These are phyloP conservation scores for Fraxinus anomala DNA, from an alignment of 257 asterid species.

Conservation along the genomic window DNA sequence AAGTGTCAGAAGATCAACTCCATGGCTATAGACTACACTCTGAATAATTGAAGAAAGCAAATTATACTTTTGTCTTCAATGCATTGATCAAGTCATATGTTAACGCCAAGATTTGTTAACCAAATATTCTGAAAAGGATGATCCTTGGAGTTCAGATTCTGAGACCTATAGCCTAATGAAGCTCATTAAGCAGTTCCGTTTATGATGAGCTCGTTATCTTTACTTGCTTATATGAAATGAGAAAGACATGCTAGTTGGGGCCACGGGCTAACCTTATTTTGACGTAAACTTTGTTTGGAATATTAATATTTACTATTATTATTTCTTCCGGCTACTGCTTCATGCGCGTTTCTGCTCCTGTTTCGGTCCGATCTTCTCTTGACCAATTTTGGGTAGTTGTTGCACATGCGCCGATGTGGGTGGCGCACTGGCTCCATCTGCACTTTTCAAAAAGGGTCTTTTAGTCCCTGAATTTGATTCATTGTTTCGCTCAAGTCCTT, in stretches of 20 bases:
- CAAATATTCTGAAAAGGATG: conserved; percentile 79
- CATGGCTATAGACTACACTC: conserved; percentile 77
- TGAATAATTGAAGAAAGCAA: conserved; percentile 52
- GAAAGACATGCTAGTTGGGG: not conserved
- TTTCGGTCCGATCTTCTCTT: too few relatives aligned
- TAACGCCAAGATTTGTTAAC: conserved; percentile 73
- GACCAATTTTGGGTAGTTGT: too few relatives aligned
- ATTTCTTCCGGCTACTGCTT: too few relatives aligned
- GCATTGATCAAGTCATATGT: conserved; percentile 73
- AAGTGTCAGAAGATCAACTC: conserved; percentile 67
- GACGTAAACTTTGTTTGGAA: not conserved
- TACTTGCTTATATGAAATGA: not conserved
- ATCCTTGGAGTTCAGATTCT: conserved; percentile 92
- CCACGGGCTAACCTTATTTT: too few relatives aligned
- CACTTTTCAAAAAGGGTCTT: too few relatives aligned
- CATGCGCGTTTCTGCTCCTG: too few relatives aligned
- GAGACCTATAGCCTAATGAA: conserved; percentile 81
- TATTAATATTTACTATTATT: too few relatives aligned
- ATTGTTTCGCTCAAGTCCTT: too few relatives aligned
- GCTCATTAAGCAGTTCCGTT: conserved; percentile 61
- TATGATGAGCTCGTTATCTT: conserved; percentile 12
- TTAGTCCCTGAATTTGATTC: too few relatives aligned
- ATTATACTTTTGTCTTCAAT: conserved; percentile 71
- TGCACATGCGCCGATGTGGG: too few relatives aligned
- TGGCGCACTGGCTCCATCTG: too few relatives aligned